Conservation (phyloP, 805 yeast species). For the Tetrapisispora nanseiensis region DNA sequence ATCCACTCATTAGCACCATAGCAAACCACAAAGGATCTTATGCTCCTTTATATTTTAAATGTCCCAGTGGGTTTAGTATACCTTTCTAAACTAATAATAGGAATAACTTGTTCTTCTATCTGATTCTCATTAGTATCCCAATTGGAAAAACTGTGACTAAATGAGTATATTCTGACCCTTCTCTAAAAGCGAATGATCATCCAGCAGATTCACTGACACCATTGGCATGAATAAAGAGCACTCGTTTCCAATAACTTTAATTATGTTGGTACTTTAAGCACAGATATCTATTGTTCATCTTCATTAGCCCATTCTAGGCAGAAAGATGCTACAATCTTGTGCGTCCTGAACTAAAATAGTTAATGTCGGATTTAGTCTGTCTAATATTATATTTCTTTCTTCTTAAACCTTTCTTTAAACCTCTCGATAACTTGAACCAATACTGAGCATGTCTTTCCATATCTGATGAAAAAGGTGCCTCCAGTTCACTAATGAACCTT, state of each 20-base stretch:
- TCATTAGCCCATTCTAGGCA: conserved; percentile 54
- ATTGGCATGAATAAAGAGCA: conserved; percentile 52
- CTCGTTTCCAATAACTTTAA: conserved; percentile 47
- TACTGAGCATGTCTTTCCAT: conserved; percentile 44
- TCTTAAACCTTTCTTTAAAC: conserved; percentile 41
- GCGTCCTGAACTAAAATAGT: conserved; percentile 27
- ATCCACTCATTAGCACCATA: conserved; percentile 38
- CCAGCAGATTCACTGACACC: conserved; percentile 41
- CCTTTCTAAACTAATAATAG: conserved; percentile 30
- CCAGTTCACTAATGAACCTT: not conserved
- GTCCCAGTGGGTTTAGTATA: not conserved
- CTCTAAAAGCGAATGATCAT: conserved; percentile 33
- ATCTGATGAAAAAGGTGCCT: conserved; percentile 9
- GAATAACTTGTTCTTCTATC: conserved; percentile 37
- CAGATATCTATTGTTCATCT: conserved; percentile 46
- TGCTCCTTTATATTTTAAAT: conserved; percentile 47
- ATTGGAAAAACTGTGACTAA: conserved; percentile 40
- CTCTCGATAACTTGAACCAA: conserved; percentile 45
- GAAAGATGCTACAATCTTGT: conserved; percentile 34
- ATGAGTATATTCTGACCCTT: conserved; percentile 39
- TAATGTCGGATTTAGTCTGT: conserved; percentile 17
- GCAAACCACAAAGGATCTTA: conserved; percentile 57
- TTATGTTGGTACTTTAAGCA: conserved; percentile 33
- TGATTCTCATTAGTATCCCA: conserved; percentile 35
- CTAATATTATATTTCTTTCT: conserved; percentile 31